These are phyloP conservation scores for Rhizoclosmatium globosum DNA, from an alignment of 192 early-diverging fungal species.

Conservation along the genomic window DNA sequence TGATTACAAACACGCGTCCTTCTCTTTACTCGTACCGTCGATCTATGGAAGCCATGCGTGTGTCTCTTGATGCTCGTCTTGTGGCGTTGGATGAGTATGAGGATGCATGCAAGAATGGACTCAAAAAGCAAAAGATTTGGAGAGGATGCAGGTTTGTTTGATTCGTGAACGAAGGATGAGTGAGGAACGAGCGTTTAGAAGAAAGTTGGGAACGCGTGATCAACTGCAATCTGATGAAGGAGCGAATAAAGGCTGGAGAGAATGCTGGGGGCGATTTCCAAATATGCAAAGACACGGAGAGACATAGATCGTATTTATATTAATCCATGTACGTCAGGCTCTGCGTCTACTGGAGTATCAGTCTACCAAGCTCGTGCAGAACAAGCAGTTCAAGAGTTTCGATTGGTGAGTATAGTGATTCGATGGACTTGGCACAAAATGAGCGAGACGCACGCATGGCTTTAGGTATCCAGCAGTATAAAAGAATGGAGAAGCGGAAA, in stretches of 20 bases:
- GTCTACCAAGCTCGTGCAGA: not conserved
- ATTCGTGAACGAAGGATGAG: not conserved
- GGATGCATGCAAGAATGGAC: constrained; percentile 46
- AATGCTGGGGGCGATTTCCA: too few species aligned
- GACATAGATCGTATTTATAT: too few species aligned
- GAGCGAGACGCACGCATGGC: too few species aligned
- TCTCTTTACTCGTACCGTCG: not conserved
- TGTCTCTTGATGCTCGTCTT: constrained; percentile 44
- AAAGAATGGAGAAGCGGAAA: too few species aligned
- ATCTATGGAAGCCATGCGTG: constrained; percentile 12
- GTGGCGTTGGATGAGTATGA: constrained; percentile 46
- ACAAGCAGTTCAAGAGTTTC: not conserved
- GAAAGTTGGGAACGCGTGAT: not conserved
- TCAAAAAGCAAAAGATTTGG: constrained; percentile 43
- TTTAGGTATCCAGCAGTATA: too few species aligned
- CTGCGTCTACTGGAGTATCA: not conserved
- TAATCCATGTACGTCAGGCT: not conserved
- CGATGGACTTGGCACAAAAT: too few species aligned
- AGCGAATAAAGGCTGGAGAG: not conserved
- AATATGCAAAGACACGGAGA: too few species aligned
- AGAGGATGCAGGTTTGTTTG: constrained; percentile 32
- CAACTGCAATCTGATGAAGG: not conserved
- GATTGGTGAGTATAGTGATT: too few species aligned
- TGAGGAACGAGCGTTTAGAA: not conserved
- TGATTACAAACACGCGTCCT: not conserved